These are phyloP conservation scores for Trebouxia gelatinosa DNA, from an alignment of 163 green algal genomes.

Conservation along the genomic window DNA sequence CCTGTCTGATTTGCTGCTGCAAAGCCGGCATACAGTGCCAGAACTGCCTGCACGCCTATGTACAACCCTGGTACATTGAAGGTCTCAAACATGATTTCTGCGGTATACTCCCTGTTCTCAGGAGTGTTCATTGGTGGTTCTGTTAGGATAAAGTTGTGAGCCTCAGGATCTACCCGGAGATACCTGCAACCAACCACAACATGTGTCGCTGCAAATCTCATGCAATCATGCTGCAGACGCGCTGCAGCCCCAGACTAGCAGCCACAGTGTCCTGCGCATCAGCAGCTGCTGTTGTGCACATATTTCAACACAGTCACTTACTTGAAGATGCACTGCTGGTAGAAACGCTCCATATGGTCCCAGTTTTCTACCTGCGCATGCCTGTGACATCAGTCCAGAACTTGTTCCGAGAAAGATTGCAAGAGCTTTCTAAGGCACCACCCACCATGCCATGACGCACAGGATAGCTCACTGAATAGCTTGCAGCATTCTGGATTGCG, in stretches of 20 bases:
- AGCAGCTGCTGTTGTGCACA: background rate
- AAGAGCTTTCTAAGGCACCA: too few relatives aligned
- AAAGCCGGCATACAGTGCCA: conserved; percentile 70
- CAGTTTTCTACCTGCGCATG: conserved; percentile 63
- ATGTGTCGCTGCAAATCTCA: too few relatives aligned
- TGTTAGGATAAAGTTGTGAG: conserved; percentile 77
- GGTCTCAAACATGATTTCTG: conserved; percentile 83
- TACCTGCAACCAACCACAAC: too few relatives aligned
- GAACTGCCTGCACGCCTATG: conserved; percentile 75
- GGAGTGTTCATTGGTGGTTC: conserved; percentile 75
- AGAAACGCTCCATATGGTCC: conserved; percentile 76
- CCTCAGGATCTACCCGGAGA: conserved; percentile 69
- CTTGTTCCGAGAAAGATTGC: too few relatives aligned
- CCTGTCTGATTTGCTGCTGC: conserved; percentile 24
- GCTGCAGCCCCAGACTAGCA: too few relatives aligned
- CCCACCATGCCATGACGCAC: conserved; percentile 52
- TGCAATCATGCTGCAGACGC: too few relatives aligned
- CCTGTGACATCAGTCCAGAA: background rate
- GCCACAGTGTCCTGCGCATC: too few relatives aligned
- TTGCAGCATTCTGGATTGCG: conserved; percentile 39
- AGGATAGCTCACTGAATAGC: conserved; percentile 48
- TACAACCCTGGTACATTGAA: conserved; percentile 77
- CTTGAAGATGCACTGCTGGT: conserved; percentile 65
- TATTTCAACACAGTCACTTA: conserved; percentile 34
- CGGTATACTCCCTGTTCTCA: conserved; percentile 59